Base-by-base conservation (phyloP, 345 rosid genomes). In the Laguncularia racemosa region DNA sequence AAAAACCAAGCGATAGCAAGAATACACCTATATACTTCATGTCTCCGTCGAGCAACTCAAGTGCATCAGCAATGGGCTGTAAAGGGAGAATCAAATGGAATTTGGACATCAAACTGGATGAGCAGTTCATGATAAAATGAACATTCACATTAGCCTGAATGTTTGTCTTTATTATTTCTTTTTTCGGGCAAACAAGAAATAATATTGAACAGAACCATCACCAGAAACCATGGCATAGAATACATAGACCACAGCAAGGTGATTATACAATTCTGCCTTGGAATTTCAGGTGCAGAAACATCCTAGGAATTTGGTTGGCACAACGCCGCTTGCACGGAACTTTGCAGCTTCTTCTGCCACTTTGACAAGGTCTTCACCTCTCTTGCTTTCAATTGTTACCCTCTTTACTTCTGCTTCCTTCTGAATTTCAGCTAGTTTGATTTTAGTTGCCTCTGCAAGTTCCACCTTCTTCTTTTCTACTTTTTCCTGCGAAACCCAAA, bases 401-500 rank as follows among this genome's bases (percentile, higher is more conserved):
- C 77, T 80, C 72, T 72, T 86, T 10, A 71, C 82, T 62, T 86
- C 95, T 3, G 89, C 84, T 57, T 57, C 64, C 67, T 51, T 81
- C 52, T 71, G 80, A 44, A 84, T 71, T 56, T 80, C 82, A 0
- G 86, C 84, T 46, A 69, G 50, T 67, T 66, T 80, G 66, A 76
- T 80, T 54, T 67, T 78, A 55, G 69, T 58, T 71, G 62, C 77
- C 79, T 83, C 85, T 3, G 63, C 75, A 44, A 70, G 50, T 28
- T 80, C 81, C 0, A 71, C 87, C 66, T 74, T 81, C 77, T 76
- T 79, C 80, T 49, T 76, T 56, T 80, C 77, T 46, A 74, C 13
- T 28, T 72, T 71, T 69, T 80, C 96, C 96, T 17, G 23, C 16
- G 58, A 38, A 55, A 40, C 20, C 14, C 62, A 23, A 47, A n/a